These are phyloP conservation scores for Kurtzmaniella fragi DNA, from an alignment of 805 yeast species.

Conservation along the genomic window DNA sequence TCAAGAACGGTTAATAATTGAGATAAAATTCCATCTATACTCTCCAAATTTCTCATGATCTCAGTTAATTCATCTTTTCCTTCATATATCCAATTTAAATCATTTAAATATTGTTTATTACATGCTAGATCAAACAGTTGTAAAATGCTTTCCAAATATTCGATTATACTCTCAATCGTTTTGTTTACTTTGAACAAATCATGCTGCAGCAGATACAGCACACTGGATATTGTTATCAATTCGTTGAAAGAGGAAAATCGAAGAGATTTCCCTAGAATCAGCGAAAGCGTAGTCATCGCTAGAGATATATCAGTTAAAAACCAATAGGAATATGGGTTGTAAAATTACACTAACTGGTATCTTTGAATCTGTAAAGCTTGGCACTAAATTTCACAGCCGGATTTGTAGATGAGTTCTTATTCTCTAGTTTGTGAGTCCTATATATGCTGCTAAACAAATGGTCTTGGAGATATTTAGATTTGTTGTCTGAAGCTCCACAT, in stretches of 20 bases:
- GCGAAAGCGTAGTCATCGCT: slow-evolving; percentile 9
- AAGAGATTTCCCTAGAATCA: slow-evolving; percentile 14
- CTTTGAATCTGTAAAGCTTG: too few relatives aligned
- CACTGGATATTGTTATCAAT: slow-evolving; percentile 13
- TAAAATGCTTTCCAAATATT: slow-evolving; percentile 17
- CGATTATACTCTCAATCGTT: slow-evolving; percentile 22
- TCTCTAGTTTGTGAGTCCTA: too few relatives aligned
- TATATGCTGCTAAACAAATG: too few relatives aligned
- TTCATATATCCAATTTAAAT: slow-evolving; percentile 21
- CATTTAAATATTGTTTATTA: background rate
- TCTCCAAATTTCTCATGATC: slow-evolving; percentile 14
- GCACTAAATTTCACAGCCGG: too few relatives aligned
- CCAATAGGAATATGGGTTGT: background rate
- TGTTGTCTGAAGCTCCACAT: too few relatives aligned
- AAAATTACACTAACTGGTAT: background rate
- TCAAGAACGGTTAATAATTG: slow-evolving; percentile 11
- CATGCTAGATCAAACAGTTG: slow-evolving; percentile 10
- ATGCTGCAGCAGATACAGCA: slow-evolving; percentile 12
- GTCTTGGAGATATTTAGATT: too few relatives aligned
- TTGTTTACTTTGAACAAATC: slow-evolving; percentile 23
- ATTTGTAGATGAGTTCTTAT: too few relatives aligned
- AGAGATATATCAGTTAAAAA: background rate
- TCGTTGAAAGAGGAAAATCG: slow-evolving; percentile 19
- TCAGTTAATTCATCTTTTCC: slow-evolving; percentile 16
- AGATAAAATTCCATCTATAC: slow-evolving; percentile 21